Evolutionary conservation across 352 stramenopile species (phyloP), one percentile per base, ranked within the genome.

Genomic region (Phytopythium cucurbitacearum): DNA sequence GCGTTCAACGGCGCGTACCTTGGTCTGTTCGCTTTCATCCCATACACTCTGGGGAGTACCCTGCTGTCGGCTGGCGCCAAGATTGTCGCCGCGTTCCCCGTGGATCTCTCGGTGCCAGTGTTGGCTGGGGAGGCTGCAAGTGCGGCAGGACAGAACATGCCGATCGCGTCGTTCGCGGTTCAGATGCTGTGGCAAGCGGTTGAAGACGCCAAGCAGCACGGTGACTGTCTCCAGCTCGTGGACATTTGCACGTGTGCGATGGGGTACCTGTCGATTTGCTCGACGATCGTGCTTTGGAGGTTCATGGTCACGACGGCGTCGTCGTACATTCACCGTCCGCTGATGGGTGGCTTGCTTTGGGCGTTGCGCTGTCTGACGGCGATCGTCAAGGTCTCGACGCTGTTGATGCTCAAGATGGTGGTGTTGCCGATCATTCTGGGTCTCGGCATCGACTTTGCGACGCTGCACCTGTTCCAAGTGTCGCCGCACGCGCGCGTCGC

Each of bases 361-460:
- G 82, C 81, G 9, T 45, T 95, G 39, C 80, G 81, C 9, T 95
- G 83, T 41, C 50, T 95, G 38, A 89, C 77, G 7, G 85, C 85
- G 9, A 90, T 95, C 40, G 89, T 97, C 8, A 98, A 99, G 64
- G 95, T 99, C 12, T 91, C 91, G 10, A 89, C 96, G 12, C 74
- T 99, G 16, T 64, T 99, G 21, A 80, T 98, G 59, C 76, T 98
- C 36, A 99, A 99, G 80, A 99, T 99, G 96, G 85, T 98, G 42
- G 64, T 98, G 35, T 69, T 99, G n/a, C 96, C 97, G 3, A 85
- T 98, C 43, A 55, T 97, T 3, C 74, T 99, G 16, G 97, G 96
- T 0, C 43, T 98, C 16, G 94, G 94, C 36, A 93, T 99, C 37
- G 96, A 99, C 67, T 85, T 92, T 13, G 88, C 92, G 12, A 97